Percentiles rank a stretch among this genome's conserved stretches.
Conservation (phyloP, 2,329 filamentous ascomycete genomes). For the Ascochyta viciae-villosae region DNA sequence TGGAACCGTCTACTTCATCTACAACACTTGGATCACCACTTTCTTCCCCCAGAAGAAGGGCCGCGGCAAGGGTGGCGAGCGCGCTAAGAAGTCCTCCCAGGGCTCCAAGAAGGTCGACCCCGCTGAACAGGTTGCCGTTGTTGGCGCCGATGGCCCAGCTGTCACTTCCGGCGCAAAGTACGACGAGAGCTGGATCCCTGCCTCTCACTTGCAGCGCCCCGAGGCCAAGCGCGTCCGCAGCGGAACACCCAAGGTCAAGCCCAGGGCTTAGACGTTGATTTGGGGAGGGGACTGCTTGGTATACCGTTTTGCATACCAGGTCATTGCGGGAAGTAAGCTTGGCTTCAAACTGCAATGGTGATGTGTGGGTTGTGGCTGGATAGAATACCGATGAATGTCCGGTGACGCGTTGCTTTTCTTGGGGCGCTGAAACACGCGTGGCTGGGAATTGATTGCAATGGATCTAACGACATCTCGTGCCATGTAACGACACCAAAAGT, state of each 20-base stretch:
- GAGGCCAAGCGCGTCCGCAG: slow-evolving; percentile 68
- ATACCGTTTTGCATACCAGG: not conserved
- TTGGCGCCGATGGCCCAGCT: slow-evolving; percentile 74
- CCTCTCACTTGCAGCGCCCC: slow-evolving; percentile 86
- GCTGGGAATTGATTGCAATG: not conserved
- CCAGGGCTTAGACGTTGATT: slow-evolving; percentile 27
- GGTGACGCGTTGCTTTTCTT: not conserved
- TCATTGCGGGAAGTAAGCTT: not conserved
- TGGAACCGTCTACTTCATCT: slow-evolving; percentile 92
- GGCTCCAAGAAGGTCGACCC: slow-evolving; percentile 73
- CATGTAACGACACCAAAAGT: slow-evolving; percentile 20
- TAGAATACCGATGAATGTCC: not conserved
- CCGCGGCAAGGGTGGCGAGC: slow-evolving; percentile 68
- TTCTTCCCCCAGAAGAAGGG: slow-evolving; percentile 86
- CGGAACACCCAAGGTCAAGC: slow-evolving; percentile 50
- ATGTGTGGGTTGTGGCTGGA: not conserved
- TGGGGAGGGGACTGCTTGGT: not conserved
- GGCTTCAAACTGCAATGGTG: not conserved
- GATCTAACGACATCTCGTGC: slow-evolving; percentile 21
- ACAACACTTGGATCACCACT: slow-evolving; percentile 95
- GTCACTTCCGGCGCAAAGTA: slow-evolving; percentile 77
- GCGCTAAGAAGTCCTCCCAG: slow-evolving; percentile 65
- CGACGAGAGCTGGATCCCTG: slow-evolving; percentile 93
- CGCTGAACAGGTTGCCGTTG: slow-evolving; percentile 64
- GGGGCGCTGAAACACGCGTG: not conserved